Evolutionary conservation across 2,329 filamentous ascomycete species (phyloP).

Genomic region (Colletotrichum viniferum): DNA sequence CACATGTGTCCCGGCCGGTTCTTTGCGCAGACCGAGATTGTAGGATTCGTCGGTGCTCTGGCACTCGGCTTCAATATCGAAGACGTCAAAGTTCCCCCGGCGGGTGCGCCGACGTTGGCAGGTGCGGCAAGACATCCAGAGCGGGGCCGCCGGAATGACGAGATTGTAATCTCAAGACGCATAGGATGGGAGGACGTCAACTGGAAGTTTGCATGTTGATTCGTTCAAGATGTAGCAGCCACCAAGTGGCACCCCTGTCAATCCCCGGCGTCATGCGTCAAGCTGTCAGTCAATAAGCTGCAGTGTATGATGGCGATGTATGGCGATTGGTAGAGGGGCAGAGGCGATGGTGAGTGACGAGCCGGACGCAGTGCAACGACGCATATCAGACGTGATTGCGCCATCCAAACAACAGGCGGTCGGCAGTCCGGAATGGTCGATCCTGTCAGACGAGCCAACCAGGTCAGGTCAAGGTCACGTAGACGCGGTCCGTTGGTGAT

Average conservation of each 20-base stretch:
- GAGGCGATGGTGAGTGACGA: not conserved
- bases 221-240: not conserved
- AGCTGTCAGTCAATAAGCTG: constrained; percentile 1
- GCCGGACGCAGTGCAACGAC: not conserved
- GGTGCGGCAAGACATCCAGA: constrained; percentile 17
- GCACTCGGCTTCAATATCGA: constrained; percentile 28
- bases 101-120: constrained; percentile 7
- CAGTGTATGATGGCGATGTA: not conserved
- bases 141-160: not conserved
- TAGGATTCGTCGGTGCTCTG: constrained; percentile 26
- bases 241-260: not conserved
- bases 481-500: not conserved
- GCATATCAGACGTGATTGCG: not conserved
- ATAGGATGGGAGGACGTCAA: constrained; percentile 28
- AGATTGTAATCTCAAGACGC: constrained; percentile 20
- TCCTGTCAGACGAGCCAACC: not conserved
- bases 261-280: constrained; percentile 1
- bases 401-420: not conserved
- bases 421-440: not conserved
- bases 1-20: constrained; percentile 35
- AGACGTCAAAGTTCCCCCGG: constrained; percentile 19
- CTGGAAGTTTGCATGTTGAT: constrained; percentile 22
- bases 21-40: constrained; percentile 34
- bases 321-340: not conserved
- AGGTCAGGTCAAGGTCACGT: not conserved